phyloP scores from a whole-genome alignment of 2,329 filamentous ascomycete species.

The Ophiostoma perfectum region DNA sequence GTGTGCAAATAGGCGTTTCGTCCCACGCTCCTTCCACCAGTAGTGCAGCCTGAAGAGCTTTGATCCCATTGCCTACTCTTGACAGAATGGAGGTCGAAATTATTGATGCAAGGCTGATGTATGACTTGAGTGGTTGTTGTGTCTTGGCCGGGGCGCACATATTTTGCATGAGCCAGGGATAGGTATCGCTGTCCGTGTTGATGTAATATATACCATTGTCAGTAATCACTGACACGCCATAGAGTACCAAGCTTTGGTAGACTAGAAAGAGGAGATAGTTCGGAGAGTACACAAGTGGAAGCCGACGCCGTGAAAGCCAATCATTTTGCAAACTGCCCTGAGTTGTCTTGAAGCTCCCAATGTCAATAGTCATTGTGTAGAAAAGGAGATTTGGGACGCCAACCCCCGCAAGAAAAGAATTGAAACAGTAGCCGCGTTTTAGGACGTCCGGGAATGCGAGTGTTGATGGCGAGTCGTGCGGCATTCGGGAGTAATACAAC shows the following conservation, averaged over 20 bases:
- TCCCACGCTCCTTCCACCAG: background rate
- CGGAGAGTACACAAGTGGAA: background rate
- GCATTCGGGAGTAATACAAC: constrained; percentile 4
- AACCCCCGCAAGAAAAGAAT: background rate
- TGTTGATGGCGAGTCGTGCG: background rate
- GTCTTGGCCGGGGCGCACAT: background rate
- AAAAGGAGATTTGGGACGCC: background rate
- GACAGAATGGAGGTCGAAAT: background rate
- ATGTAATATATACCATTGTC: no score
- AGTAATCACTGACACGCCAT: no score
- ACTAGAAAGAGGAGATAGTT: background rate
- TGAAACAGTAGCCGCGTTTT: background rate
- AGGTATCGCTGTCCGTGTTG: no score
- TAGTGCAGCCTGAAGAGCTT: background rate
- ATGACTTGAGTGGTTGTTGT: background rate
- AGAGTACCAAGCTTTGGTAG: background rate
- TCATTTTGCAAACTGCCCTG: background rate
- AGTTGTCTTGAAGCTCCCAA: background rate
- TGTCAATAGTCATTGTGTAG: background rate
- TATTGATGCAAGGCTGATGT: background rate
- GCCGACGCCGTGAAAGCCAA: background rate
- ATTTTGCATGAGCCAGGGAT: background rate
- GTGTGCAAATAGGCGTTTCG: background rate
- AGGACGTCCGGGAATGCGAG: background rate
- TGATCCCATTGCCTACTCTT: no score